Evolutionary conservation across 2,329 filamentous ascomycete species (phyloP), one percentile per base, ranked within the genome.

Genomic region (Pseudocercospora cruenta): DNA sequence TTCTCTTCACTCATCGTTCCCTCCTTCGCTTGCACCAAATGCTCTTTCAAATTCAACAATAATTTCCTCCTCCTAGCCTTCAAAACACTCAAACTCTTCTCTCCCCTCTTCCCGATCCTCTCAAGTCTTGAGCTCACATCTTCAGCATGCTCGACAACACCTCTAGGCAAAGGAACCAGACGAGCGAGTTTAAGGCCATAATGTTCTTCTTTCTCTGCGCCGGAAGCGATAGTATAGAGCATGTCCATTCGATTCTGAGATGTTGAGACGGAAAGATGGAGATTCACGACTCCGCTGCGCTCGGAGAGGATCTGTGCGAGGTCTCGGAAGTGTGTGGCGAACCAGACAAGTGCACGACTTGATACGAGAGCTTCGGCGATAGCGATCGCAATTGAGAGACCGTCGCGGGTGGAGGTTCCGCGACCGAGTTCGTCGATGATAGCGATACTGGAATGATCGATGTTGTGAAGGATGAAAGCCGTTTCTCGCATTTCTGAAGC

Each of bases 401-500:
- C 95, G 75, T 99, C 95, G 24, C 89, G 86, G 0, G 91, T 94
- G 75, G 92, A 95, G 0, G 95, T 99, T 0, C 93, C 94, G 28
- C 95, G 87, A 0, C 95, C 94, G 3, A 99, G 86, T 75, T 99
- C 95, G 72, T 99, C 95, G 58, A 99, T 87, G 58, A 99, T 91
- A 1, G 90, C 88, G 69, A 79, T 74, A 64, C 73, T 80, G 45
- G 87, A 86, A 6, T 84, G 83, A 69, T 93, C 90, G 63, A 97
- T 87, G 74, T 97, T 96, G 60, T 88, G 86, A 0, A 98, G 80
- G 62, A 99, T 97, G 76, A 96, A 97, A 0, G 94, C 93, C 81
- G 94, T 96, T 74, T 98, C 95, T 49, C 92, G 87, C 95, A 99
- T 98, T 78, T 99, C 95, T 0, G 93, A 86, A 0, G 94, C 92